Conservation (phyloP, 208 protist genomes). For the Sergeia podlipaevii region DNA sequence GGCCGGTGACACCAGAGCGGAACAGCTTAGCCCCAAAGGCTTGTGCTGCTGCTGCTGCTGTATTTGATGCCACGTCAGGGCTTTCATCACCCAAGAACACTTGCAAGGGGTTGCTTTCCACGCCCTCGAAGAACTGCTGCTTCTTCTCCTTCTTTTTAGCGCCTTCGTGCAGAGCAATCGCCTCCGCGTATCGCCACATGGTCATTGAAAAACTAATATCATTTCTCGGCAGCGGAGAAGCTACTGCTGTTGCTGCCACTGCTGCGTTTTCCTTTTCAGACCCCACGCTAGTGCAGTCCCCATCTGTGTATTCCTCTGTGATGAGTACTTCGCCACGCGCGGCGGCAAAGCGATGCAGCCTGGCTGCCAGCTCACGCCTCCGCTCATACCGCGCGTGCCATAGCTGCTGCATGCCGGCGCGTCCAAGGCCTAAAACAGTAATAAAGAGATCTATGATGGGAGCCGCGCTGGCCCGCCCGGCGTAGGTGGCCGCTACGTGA, state of each 20-base stretch:
- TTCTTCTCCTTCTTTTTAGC: not conserved
- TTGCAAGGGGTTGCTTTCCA: not conserved
- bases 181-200: conserved; percentile 29
- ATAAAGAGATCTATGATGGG: conserved; percentile 96
- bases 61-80: too few species aligned
- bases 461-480: conserved; percentile 91
- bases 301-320: conserved; percentile 12
- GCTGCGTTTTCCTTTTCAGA: not conserved
- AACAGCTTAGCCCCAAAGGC: conserved; percentile 74
- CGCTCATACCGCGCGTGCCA: conserved; percentile 73
- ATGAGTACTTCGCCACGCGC: conserved; percentile 49
- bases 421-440: conserved; percentile 94
- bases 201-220: conserved; percentile 87
- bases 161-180: not conserved
- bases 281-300: not conserved
- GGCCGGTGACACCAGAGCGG: conserved; percentile 60
- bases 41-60: conserved; percentile 19
- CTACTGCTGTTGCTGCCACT: not conserved
- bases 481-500: conserved; percentile 71
- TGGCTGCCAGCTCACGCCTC: conserved; percentile 23
- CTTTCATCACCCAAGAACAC: too few species aligned
- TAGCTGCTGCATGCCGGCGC: conserved; percentile 59
- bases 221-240: conserved; percentile 24
- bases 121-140: too few species aligned
- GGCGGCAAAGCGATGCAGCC: too few species aligned